Conservation (phyloP, 2,329 filamentous ascomycete genomes). For the Spiromastix sp. region DNA sequence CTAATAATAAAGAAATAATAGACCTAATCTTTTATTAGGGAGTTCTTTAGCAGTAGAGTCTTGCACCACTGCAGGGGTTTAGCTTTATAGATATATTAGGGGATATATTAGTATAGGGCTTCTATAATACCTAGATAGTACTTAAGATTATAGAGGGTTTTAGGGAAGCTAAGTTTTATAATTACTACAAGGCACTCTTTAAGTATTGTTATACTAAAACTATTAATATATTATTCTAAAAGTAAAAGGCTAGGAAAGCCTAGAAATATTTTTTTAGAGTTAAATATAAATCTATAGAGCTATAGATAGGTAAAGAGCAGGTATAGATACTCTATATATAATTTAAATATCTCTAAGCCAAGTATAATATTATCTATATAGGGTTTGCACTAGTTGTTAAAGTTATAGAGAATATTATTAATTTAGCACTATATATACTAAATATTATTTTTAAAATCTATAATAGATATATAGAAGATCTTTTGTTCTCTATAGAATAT, state of each 20-base stretch:
- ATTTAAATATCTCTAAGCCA: background rate
- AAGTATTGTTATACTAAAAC: too few relatives aligned
- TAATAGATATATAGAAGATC: background rate
- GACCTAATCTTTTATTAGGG: too few relatives aligned
- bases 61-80: too few relatives aligned
- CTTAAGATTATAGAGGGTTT: too few relatives aligned
- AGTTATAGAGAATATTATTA: background rate
- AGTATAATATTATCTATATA: background rate
- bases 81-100: too few relatives aligned
- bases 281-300: background rate
- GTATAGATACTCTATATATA: background rate
- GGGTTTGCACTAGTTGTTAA: background rate
- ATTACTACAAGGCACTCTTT: too few relatives aligned
- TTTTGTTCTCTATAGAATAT: background rate
- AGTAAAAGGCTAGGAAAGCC: background rate
- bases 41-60: too few relatives aligned
- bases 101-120: too few relatives aligned
- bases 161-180: too few relatives aligned
- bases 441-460: background rate
- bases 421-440: too few relatives aligned
- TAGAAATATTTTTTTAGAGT: background rate
- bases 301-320: background rate
- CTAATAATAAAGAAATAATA: background rate
- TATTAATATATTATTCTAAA: background rate
- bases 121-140: too few relatives aligned